Percentiles rank a stretch among this genome's conserved stretches.
These are phyloP conservation scores for Bothriochloa decipiens DNA, from an alignment of 176 grass and related monocot genomes.

Conservation along the genomic window DNA sequence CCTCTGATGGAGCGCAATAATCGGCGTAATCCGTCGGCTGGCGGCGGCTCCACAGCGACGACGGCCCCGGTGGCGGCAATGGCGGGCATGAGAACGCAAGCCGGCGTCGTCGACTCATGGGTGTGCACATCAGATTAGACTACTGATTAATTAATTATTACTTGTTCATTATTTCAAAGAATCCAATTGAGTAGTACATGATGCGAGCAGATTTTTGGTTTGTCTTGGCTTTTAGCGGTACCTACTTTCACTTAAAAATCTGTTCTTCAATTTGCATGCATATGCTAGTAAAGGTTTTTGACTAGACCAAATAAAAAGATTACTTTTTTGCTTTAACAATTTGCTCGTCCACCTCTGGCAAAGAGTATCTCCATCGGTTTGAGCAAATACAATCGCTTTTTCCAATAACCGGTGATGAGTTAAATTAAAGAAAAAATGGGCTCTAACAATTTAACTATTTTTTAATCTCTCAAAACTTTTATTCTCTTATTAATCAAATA, in stretches of 20 bases:
- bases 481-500: too few relatives aligned
- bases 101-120: conserved; percentile 31
- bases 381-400: neutral
- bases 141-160: neutral
- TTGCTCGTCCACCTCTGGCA: neutral
- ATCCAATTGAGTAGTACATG: conserved; percentile 31
- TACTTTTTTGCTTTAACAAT: neutral
- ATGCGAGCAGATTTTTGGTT: conserved; percentile 26
- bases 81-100: conserved; percentile 5
- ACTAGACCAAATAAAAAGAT: neutral
- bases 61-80: neutral
- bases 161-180: neutral
- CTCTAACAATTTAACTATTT: too few relatives aligned
- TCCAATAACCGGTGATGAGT: neutral
- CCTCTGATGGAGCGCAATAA: neutral
- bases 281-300: neutral
- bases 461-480: too few relatives aligned
- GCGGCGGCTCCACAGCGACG: neutral
- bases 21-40: neutral
- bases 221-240: neutral
- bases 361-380: neutral
- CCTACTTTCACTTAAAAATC: neutral
- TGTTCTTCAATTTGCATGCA: conserved; percentile 19
- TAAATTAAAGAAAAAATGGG: neutral
- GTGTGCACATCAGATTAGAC: conserved; percentile 47